Percentiles rank a stretch among this genome's conserved stretches.
Evolutionary conservation across 169 alveolate genomes (phyloP).

Genomic region (Theileria luwenshuni): DNA sequence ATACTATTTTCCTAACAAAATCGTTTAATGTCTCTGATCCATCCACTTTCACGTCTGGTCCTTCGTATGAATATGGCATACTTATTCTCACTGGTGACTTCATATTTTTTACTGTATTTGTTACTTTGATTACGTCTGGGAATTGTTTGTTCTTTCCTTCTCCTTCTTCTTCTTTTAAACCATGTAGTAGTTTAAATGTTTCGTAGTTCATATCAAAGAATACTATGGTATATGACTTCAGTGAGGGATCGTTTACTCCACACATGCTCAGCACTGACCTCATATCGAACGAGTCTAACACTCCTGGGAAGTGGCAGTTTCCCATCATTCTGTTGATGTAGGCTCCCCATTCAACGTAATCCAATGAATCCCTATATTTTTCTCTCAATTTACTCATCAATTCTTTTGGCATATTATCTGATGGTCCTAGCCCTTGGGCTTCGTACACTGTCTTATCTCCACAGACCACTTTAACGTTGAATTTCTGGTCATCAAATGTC

Average conservation of each 20-base stretch:
- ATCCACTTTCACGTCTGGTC: constrained; percentile 40
- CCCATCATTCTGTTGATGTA: constrained; percentile 63
- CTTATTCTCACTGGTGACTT: constrained; percentile 39
- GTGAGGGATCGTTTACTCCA: constrained; percentile 59
- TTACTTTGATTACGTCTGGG: constrained; percentile 7
- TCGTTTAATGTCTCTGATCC: constrained; percentile 54
- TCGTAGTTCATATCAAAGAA: constrained; percentile 39
- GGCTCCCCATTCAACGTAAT: constrained; percentile 46
- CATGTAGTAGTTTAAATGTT: constrained; percentile 1
- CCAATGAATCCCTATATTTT: constrained; percentile 31
- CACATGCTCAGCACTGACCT: constrained; percentile 37
- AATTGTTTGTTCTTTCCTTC: background rate
- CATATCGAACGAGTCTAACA: constrained; percentile 14
- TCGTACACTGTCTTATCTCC: constrained; percentile 43
- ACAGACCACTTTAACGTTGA: constrained; percentile 45
- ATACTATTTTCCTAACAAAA: constrained; percentile 43
- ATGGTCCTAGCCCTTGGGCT: constrained; percentile 14
- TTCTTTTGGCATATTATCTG: constrained; percentile 39
- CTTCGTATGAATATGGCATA: constrained; percentile 62
- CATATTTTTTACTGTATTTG: constrained; percentile 17
- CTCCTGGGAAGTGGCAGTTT: constrained; percentile 56
- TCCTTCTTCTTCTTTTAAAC: background rate
- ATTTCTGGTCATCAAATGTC: constrained; percentile 27
- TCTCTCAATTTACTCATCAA: constrained; percentile 25
- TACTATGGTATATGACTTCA: constrained; percentile 39